Evolutionary conservation across 768 basidiomycete genomes (phyloP), one percentile per base, ranked within the genome.

Genomic region (Lactarius trivialis): DNA sequence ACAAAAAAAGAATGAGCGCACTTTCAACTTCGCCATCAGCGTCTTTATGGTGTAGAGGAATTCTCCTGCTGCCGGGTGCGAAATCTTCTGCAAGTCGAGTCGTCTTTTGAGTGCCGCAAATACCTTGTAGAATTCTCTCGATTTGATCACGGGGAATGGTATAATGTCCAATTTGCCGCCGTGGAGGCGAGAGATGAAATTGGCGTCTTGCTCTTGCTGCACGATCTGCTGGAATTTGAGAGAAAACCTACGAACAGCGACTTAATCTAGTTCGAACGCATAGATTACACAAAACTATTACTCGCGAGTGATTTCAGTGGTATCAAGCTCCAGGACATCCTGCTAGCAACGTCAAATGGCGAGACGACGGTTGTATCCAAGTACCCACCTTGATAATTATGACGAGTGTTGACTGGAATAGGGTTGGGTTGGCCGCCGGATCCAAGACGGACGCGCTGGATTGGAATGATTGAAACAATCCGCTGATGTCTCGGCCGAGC

Each of bases 291-390:
- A 21, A 45, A 12, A 2, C 21, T 45, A 21, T 45, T 45, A 45
- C 84, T 86, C 84, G 70, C 75, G 73, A 6, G 76, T 77, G 28
- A 86, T 83, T 55, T 86, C 84, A 1, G 65, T 70, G 68, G 78
- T 82, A 70, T 85, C 84, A 0, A 81, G 78, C 56, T 85, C 84
- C 1, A 84, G 78, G 12, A 85, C 84, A 54, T 86, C 85, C 84
- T 85, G 58, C 11, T 2, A 45, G 32, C 7, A 15, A 17, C 28
- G 55, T 45, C 21, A 45, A 30, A 11, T 54, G 26, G 24, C 14
- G 11, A 45, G 43, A 11, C 21, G 11, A 21, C 9, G 9, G n/a
- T 21, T 1, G n/a, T 45, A 4, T 21, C 12, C 19, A 15, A 41
- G 24, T 9, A 49, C 57, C 33, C 28, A 79, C 83, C 76, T 85